Percentiles rank a stretch among this genome's conserved stretches.
These are phyloP conservation scores for Austroboletus festivus DNA, from an alignment of 768 basidiomycete genomes.

Conservation along the genomic window DNA sequence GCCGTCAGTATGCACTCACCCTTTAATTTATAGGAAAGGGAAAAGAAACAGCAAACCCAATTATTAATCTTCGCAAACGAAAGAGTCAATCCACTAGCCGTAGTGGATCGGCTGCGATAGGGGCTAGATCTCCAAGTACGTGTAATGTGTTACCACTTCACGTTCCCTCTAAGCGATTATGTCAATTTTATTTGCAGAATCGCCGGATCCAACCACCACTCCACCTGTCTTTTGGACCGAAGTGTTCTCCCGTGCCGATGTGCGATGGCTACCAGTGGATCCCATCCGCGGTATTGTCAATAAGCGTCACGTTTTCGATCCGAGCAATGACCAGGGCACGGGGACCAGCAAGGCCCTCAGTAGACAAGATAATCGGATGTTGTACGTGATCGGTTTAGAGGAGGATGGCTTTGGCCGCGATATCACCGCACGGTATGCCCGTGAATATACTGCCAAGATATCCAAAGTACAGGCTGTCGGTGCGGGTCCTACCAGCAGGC, in stretches of 20 bases:
- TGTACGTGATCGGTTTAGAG: slow-evolving; percentile 92
- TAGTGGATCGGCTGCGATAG: slow-evolving; percentile 29
- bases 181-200: slow-evolving; percentile 22
- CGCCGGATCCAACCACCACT: slow-evolving; percentile 51
- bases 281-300: slow-evolving; percentile 79
- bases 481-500: slow-evolving; percentile 45
- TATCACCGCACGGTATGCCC: slow-evolving; percentile 87
- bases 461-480: slow-evolving; percentile 72
- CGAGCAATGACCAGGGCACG: slow-evolving; percentile 38
- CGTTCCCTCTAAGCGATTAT: slow-evolving; percentile 21
- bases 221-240: slow-evolving; percentile 97
- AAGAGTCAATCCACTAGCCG: slow-evolving; percentile 48
- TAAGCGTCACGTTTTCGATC: slow-evolving; percentile 78
- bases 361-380: slow-evolving; percentile 73
- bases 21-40: slow-evolving; percentile 43
- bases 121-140: slow-evolving; percentile 20
- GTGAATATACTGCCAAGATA: slow-evolving; percentile 74
- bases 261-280: slow-evolving; percentile 90
- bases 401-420: slow-evolving; percentile 93
- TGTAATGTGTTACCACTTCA: slow-evolving; percentile 6
- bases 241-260: slow-evolving; percentile 90
- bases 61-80: slow-evolving; percentile 56
- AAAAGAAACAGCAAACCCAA: slow-evolving; percentile 53
- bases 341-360: slow-evolving; percentile 12
- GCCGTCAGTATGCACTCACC: slow-evolving; percentile 8